A percentile compares a stretch with the other conserved stretches of the same genome.
These are phyloP conservation scores for Phytophthora quininea DNA, from an alignment of 352 stramenopile genomes.

Conservation along the genomic window DNA sequence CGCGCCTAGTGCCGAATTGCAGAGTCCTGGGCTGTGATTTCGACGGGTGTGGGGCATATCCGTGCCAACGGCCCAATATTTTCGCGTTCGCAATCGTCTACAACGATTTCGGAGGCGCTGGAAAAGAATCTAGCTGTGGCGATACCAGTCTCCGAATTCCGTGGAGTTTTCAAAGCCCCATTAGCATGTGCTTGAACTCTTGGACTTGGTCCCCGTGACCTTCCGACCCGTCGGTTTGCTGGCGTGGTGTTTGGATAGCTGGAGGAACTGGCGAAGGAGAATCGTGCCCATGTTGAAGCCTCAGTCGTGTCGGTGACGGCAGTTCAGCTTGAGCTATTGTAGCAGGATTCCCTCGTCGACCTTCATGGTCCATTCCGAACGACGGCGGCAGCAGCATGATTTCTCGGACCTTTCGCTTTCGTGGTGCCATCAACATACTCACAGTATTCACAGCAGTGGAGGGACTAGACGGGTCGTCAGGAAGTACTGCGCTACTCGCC, in stretches of 20 bases:
- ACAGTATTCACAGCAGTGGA: conserved; percentile 7
- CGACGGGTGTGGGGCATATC: too few species aligned
- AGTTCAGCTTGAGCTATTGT: conserved; percentile 48
- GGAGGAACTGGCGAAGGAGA: conserved; percentile 23
- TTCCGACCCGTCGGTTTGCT: conserved; percentile 1
- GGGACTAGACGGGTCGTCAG: conserved; percentile 13
- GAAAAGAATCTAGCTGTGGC: conserved; percentile 23
- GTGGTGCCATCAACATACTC: conserved; percentile 9
- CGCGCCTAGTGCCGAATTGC: too few species aligned
- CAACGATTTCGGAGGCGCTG: too few species aligned
- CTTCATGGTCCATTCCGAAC: conserved; percentile 67
- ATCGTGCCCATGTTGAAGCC: conserved; percentile 35
- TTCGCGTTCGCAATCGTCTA: too few species aligned
- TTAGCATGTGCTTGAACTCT: conserved; percentile 11
- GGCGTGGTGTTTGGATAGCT: background rate
- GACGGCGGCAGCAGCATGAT: conserved; percentile 68
- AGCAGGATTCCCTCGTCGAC: conserved; percentile 34
- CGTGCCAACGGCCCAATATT: too few species aligned
- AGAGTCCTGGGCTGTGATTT: too few species aligned
- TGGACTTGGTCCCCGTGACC: conserved; percentile 8
- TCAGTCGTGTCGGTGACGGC: conserved; percentile 53
- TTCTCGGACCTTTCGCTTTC: conserved; percentile 59
- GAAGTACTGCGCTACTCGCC: conserved; percentile 17
- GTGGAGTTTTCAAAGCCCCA: conserved; percentile 2
- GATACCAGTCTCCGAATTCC: conserved; percentile 40